phyloP scores from a whole-genome alignment of 495 filamentous ascomycete genomes.

The Platismatia glauca region DNA sequence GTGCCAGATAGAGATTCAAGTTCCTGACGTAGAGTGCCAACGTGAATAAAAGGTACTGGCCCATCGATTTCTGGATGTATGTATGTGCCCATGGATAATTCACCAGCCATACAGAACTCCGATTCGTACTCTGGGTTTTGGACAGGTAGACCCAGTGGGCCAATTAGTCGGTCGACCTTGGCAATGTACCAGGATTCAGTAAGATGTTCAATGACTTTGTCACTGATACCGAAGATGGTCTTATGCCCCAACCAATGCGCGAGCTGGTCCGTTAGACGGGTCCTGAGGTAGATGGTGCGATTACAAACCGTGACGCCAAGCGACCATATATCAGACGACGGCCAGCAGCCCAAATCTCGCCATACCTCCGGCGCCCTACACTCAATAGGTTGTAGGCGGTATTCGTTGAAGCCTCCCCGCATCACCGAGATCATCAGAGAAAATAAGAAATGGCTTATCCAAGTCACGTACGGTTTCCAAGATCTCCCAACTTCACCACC shows the following conservation, averaged over 20 bases:
- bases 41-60: slow-evolving; percentile 19
- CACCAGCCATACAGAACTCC: slow-evolving; percentile 22
- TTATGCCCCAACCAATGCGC: slow-evolving; percentile 8
- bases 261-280: slow-evolving; percentile 14
- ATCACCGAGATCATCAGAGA: slow-evolving; percentile 21
- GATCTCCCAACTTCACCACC: slow-evolving; percentile 25
- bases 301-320: slow-evolving; percentile 24
- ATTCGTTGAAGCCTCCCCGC: slow-evolving; percentile 24
- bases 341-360: slow-evolving; percentile 26
- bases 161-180: slow-evolving; percentile 23
- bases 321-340: slow-evolving; percentile 27
- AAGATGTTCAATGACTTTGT: slow-evolving; percentile 22
- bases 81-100: slow-evolving; percentile 14
- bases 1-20: slow-evolving; percentile 21
- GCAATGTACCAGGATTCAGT: slow-evolving; percentile 27
- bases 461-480: slow-evolving; percentile 24
- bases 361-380: slow-evolving; percentile 27
- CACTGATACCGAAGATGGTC: slow-evolving; percentile 21
- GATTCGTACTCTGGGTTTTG: slow-evolving; percentile 16
- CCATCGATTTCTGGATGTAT: slow-evolving; percentile 15
- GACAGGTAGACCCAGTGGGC: slow-evolving; percentile 21
- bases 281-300: slow-evolving; percentile 1
- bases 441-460: slow-evolving; percentile 5
- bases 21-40: slow-evolving; percentile 22
- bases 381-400: slow-evolving; percentile 21